Percentiles rank a stretch among this genome's conserved stretches.
Conservation (phyloP, 768 basidiomycete species). For the Mycena metata region DNA sequence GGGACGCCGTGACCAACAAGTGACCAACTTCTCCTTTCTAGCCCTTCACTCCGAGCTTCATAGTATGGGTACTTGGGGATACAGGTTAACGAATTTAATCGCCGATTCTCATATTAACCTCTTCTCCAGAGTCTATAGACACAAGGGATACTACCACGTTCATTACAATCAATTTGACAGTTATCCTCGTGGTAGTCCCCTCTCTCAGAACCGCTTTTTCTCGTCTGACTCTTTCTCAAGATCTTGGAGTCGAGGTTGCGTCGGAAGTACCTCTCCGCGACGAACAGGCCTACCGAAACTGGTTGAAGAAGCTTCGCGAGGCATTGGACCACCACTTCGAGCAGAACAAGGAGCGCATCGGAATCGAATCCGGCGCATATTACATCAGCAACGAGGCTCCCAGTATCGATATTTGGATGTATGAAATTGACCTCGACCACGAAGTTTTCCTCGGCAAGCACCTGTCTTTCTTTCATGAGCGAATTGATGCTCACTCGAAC, state of each 20-base stretch:
- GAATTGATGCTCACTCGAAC: not conserved
- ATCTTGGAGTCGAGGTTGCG: slow-evolving; percentile 40
- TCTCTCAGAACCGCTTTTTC: not conserved
- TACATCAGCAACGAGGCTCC: slow-evolving; percentile 23
- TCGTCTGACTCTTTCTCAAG: not conserved
- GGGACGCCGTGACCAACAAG: too few species aligned
- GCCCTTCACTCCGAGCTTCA: too few species aligned
- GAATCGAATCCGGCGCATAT: not conserved
- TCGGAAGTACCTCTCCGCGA: slow-evolving; percentile 33
- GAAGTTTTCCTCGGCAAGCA: slow-evolving; percentile 43
- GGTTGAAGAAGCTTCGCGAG: slow-evolving; percentile 29
- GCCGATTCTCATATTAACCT: too few species aligned
- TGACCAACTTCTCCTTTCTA: too few species aligned
- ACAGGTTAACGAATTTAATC: too few species aligned
- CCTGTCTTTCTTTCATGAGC: slow-evolving; percentile 6
- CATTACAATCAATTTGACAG: slow-evolving; percentile 40
- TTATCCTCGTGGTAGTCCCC: slow-evolving; percentile 35
- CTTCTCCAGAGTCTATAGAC: slow-evolving; percentile 35
- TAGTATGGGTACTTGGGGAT: slow-evolving; percentile 43
- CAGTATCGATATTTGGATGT: slow-evolving; percentile 40
- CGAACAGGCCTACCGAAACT: slow-evolving; percentile 32
- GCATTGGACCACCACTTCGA: slow-evolving; percentile 31
- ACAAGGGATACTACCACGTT: slow-evolving; percentile 40
- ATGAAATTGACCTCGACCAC: slow-evolving; percentile 47
- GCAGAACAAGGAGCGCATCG: slow-evolving; percentile 9